Evolutionary conservation across 78 protist species (phyloP).

Genomic region (Abeoforma whisleri): DNA sequence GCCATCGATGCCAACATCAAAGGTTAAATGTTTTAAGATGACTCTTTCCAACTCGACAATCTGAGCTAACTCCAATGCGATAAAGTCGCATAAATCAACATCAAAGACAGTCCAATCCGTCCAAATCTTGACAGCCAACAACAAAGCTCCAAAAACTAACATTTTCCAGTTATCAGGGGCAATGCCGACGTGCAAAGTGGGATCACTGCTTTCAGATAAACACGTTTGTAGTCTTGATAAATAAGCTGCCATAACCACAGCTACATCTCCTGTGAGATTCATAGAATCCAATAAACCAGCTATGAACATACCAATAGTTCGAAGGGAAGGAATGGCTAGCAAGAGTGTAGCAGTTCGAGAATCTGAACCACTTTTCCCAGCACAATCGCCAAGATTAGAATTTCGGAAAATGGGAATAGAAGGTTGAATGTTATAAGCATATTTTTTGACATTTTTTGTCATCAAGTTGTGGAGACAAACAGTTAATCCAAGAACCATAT

Average conservation of each 20-base stretch:
- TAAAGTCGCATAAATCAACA: background rate
- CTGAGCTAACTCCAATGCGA: background rate
- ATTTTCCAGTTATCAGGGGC: background rate
- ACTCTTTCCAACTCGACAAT: background rate
- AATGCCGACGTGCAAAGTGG: background rate
- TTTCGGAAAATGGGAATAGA: background rate
- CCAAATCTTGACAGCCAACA: background rate
- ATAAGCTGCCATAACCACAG: background rate
- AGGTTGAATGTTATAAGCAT: background rate
- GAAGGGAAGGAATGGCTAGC: background rate
- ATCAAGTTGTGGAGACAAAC: background rate
- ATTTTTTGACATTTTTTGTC: too few relatives aligned
- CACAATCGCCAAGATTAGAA: background rate
- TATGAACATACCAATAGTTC: background rate
- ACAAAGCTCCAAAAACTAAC: background rate
- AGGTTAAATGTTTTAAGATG: too few relatives aligned
- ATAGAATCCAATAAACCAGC: background rate
- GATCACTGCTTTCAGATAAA: background rate
- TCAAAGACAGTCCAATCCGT: background rate
- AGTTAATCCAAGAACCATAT: background rate
- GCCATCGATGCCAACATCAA: background rate
- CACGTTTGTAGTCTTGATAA: background rate
- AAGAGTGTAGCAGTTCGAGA: background rate
- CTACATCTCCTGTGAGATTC: background rate
- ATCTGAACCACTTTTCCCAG: background rate